phyloP scores from a whole-genome alignment of 805 yeast species.

The Metschnikowia orientalis region DNA sequence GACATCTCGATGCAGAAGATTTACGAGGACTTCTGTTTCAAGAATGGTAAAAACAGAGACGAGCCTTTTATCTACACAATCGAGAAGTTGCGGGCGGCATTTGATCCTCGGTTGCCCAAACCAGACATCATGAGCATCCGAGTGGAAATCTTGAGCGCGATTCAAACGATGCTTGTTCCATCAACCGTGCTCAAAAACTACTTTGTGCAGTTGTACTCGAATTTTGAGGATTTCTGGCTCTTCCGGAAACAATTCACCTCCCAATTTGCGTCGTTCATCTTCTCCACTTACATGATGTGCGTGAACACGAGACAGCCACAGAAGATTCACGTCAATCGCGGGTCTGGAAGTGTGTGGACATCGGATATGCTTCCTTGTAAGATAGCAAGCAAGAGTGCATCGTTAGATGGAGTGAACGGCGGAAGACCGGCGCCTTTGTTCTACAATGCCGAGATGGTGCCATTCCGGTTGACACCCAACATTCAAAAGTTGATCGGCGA shows the following conservation, averaged over 20 bases:
- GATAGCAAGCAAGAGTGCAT: constrained; percentile 52
- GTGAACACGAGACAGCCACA: constrained; percentile 91
- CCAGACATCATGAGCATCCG: constrained; percentile 87
- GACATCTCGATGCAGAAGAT: constrained; percentile 75
- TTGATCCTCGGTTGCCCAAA: constrained; percentile 87
- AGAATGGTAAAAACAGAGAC: constrained; percentile 71
- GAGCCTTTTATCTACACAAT: constrained; percentile 84
- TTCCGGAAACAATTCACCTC: constrained; percentile 93
- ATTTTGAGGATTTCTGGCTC: constrained; percentile 93
- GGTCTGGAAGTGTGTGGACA: constrained; percentile 87
- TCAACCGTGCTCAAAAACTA: constrained; percentile 75
- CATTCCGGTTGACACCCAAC: constrained; percentile 94
- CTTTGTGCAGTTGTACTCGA: constrained; percentile 63
- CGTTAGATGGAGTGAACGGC: constrained; percentile 43
- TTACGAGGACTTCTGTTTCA: constrained; percentile 81
- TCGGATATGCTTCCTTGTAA: constrained; percentile 93
- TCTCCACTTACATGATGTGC: constrained; percentile 92
- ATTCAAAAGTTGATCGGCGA: constrained; percentile 92
- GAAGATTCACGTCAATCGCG: constrained; percentile 77
- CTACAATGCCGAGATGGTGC: constrained; percentile 88
- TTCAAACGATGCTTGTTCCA: constrained; percentile 85
- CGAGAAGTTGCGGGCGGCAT: constrained; percentile 84
- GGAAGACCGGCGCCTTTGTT: constrained; percentile 74
- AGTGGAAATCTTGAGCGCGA: constrained; percentile 86
- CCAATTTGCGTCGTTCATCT: constrained; percentile 89